phyloP scores from a whole-genome alignment of 371 early-diverging fungal genomes.

The Neoconidiobolus thromboides region DNA sequence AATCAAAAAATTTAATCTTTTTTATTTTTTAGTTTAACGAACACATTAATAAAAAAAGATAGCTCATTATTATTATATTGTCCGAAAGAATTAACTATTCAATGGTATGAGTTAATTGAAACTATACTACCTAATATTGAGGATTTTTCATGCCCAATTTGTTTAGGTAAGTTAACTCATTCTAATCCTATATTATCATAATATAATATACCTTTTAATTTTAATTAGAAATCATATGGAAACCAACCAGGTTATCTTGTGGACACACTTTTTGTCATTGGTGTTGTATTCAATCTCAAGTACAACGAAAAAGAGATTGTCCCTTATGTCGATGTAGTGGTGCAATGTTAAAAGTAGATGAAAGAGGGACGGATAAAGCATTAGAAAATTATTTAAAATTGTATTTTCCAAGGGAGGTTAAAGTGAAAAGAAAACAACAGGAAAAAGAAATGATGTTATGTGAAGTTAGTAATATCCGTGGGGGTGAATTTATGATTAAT shows the following conservation, averaged over 20 bases:
- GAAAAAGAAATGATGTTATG: constrained; percentile 25
- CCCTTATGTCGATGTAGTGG: constrained; percentile 45
- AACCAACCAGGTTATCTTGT: constrained; percentile 49
- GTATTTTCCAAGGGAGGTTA: constrained; percentile 55
- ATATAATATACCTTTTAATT: not conserved
- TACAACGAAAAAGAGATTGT: constrained; percentile 34
- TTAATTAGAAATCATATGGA: constrained; percentile 31
- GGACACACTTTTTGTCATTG: constrained; percentile 53
- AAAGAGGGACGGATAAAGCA: constrained; percentile 24
- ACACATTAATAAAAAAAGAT: constrained; percentile 16
- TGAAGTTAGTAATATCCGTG: not conserved
- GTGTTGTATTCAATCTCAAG: constrained; percentile 47
- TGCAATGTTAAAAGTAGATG: constrained; percentile 30
- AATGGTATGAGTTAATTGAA: constrained; percentile 12
- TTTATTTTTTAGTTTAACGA: no score
- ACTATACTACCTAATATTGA: constrained; percentile 55
- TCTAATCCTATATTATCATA: not conserved
- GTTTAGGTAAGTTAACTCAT: constrained; percentile 20
- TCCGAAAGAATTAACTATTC: constrained; percentile 16
- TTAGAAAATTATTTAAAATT: constrained; percentile 41
- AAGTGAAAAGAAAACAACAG: constrained; percentile 38
- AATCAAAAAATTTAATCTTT: no score
- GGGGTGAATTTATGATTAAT: constrained; percentile 1
- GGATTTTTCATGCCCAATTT: constrained; percentile 43
- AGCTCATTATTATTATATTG: constrained; percentile 14